These are phyloP conservation scores for Dryas integrifolia DNA, from an alignment of 331 rosid species.

Conservation along the genomic window DNA sequence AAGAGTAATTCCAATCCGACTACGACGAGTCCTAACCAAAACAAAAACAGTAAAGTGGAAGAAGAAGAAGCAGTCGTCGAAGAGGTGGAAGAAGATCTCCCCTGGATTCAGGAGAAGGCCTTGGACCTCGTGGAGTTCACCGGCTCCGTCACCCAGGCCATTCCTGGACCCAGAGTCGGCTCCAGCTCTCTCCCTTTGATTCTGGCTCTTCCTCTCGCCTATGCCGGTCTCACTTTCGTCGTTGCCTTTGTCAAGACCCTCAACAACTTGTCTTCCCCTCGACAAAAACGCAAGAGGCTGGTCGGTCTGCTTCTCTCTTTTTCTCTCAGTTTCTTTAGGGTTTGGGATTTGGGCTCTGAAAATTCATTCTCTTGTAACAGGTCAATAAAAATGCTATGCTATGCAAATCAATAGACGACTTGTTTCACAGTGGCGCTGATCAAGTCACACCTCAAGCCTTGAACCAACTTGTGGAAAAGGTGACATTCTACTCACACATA, in stretches of 20 bases:
- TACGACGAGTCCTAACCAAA: neutral
- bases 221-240: constrained; percentile 62
- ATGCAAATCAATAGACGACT: constrained; percentile 64
- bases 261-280: constrained; percentile 69
- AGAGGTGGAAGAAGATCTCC: constrained; percentile 84
- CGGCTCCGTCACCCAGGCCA: constrained; percentile 81
- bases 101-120: constrained; percentile 98
- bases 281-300: constrained; percentile 74
- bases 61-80: constrained; percentile 38
- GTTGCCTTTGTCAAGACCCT: constrained; percentile 73
- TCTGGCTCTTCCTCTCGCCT: constrained; percentile 81
- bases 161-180: constrained; percentile 94
- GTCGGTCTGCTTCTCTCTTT: constrained; percentile 29
- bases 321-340: neutral
- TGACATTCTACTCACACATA: constrained; percentile 25
- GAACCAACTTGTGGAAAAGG: constrained; percentile 60
- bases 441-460: constrained; percentile 49
- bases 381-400: constrained; percentile 73
- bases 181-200: constrained; percentile 86
- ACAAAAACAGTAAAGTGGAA: neutral
- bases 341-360: neutral
- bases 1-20: constrained; percentile 16
- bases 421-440: constrained; percentile 60
- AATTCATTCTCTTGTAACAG: constrained; percentile 32
- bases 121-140: constrained; percentile 91